Conservation (phyloP, 228 moss, liverwort and hornwort species). For the Sphagnum fallax region DNA sequence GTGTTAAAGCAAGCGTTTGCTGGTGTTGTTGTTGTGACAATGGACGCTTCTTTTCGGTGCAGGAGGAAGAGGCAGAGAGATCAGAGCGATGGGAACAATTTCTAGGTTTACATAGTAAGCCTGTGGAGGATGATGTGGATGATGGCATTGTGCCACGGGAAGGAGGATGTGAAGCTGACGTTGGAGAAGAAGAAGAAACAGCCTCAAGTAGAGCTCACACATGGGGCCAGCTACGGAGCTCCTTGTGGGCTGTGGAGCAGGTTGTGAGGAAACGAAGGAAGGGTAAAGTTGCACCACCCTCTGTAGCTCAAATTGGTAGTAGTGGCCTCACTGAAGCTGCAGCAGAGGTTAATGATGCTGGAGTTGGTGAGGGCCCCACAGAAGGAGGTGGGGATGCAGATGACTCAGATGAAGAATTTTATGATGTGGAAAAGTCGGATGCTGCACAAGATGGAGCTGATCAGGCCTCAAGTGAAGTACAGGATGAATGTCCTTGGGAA, state of each 20-base stretch:
- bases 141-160: neutral
- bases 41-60: neutral
- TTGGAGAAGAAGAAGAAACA: neutral
- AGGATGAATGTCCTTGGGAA: slow-evolving; percentile 29
- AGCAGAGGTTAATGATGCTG: slow-evolving; percentile 4
- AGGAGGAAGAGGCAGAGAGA: slow-evolving; percentile 75
- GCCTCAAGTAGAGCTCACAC: neutral
- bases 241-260: slow-evolving; percentile 30
- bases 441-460: slow-evolving; percentile 15
- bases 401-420: slow-evolving; percentile 4
- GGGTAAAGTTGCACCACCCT: neutral
- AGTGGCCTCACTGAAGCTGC: neutral
- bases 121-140: neutral
- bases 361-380: slow-evolving; percentile 1
- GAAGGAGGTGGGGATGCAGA: slow-evolving; percentile 4
- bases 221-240: slow-evolving; percentile 14
- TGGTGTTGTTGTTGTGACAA: too few species aligned
- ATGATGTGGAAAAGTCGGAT: slow-evolving; percentile 8
- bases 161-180: slow-evolving; percentile 1
- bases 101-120: slow-evolving; percentile 19
- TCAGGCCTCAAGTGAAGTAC: slow-evolving; percentile 23
- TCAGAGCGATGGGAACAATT: slow-evolving; percentile 69
- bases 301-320: neutral
- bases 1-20: too few species aligned
- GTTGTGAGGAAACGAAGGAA: slow-evolving; percentile 8